These are phyloP conservation scores for Syncephalastrum monosporum DNA, from an alignment of 371 early-diverging fungal genomes.

Conservation along the genomic window DNA sequence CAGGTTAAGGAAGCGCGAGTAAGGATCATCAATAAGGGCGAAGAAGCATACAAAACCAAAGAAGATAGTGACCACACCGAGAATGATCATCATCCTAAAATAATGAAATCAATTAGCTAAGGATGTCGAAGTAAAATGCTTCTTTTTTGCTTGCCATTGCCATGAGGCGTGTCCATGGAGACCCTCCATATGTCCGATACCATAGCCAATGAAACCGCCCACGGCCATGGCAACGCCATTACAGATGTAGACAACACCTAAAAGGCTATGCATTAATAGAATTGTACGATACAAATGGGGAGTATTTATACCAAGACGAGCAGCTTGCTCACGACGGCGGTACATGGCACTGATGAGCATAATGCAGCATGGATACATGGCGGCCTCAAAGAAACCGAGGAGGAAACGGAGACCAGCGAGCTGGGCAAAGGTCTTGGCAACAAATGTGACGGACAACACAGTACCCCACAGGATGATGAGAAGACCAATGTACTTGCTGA, in stretches of 20 bases:
- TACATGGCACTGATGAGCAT: constrained; percentile 27
- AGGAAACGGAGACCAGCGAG: constrained; percentile 32
- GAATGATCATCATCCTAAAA: constrained; percentile 29
- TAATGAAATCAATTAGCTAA: background rate
- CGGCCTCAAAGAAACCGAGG: constrained; percentile 30
- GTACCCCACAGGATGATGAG: constrained; percentile 29
- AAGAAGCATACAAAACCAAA: constrained; percentile 22
- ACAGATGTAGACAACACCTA: constrained; percentile 22
- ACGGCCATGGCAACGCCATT: constrained; percentile 49
- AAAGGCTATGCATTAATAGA: background rate
- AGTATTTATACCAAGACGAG: constrained; percentile 12
- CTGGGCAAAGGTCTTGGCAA: constrained; percentile 24
- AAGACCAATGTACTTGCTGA: constrained; percentile 22
- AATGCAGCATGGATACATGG: constrained; percentile 26
- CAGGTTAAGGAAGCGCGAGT: constrained; percentile 15
- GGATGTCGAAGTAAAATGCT: background rate
- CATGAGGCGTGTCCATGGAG: constrained; percentile 37
- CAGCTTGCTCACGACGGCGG: constrained; percentile 27
- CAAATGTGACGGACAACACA: constrained; percentile 21
- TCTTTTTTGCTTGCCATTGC: constrained; percentile 38
- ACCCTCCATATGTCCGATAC: constrained; percentile 46
- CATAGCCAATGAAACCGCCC: constrained; percentile 60
- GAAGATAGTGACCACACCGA: constrained; percentile 11
- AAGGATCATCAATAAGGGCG: constrained; percentile 17
- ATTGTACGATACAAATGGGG: background rate